A percentile compares a stretch with the other conserved stretches of the same genome.
These are phyloP conservation scores for Viridothelium virens DNA, from an alignment of 495 filamentous ascomycete genomes.

Conservation along the genomic window DNA sequence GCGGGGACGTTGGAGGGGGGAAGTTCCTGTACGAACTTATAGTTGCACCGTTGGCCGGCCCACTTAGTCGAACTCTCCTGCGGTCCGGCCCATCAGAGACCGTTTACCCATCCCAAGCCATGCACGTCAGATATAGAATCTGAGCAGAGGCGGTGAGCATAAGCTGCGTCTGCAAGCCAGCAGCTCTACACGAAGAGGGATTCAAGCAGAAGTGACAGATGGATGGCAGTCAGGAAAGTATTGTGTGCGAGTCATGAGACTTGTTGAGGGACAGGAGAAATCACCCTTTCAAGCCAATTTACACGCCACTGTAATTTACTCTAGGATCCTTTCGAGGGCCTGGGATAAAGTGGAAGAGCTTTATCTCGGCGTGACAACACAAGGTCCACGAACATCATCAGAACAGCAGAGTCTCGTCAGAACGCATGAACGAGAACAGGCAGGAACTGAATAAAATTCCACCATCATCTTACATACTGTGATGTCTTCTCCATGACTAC, in stretches of 20 bases:
- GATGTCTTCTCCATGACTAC: constrained; percentile 1
- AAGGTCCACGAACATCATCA: not conserved
- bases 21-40: no score
- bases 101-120: no score
- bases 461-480: not conserved
- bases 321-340: constrained; percentile 21
- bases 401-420: not conserved
- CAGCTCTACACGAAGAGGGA: no score
- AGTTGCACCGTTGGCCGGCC: no score
- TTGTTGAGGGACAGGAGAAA: not conserved
- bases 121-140: no score
- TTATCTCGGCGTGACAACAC: constrained; percentile 18
- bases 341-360: constrained; percentile 13
- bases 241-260: constrained; percentile 20
- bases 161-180: no score
- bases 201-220: not conserved
- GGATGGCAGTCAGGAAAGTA: not conserved
- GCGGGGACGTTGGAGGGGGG: no score
- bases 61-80: no score
- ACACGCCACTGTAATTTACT: constrained; percentile 4
- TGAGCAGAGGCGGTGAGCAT: no score
- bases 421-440: constrained; percentile 1
- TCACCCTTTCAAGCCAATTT: constrained; percentile 15
- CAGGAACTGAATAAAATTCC: constrained; percentile 1
- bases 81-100: no score